Percentiles rank a stretch among this genome's conserved stretches.
phyloP scores from a whole-genome alignment of 1,284 basidiomycete species.

The Ustilago esculenta region DNA sequence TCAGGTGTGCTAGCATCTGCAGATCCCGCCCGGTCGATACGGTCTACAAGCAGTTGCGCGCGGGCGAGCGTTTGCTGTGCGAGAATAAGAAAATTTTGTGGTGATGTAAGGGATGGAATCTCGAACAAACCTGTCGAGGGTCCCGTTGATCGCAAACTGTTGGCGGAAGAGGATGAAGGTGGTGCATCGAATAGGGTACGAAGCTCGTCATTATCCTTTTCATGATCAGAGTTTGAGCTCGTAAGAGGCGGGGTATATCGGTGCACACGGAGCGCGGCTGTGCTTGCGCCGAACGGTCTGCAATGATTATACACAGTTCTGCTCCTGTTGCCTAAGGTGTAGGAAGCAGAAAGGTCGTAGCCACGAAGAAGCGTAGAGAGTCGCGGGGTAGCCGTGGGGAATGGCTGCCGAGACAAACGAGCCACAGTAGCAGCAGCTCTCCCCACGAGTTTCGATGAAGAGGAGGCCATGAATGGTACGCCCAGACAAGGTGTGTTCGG shows the following conservation, averaged over 20 bases:
- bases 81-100: constrained; percentile 50
- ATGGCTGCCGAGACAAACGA: constrained; percentile 11
- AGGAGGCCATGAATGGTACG: constrained; percentile 10
- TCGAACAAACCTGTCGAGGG: constrained; percentile 57
- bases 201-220: constrained; percentile 46
- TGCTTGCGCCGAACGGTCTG: constrained; percentile 8
- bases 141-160: constrained; percentile 13
- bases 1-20: constrained; percentile 11
- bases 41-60: constrained; percentile 62
- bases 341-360: background rate
- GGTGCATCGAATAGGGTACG: constrained; percentile 51
- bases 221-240: constrained; percentile 16
- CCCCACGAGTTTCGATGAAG: constrained; percentile 14
- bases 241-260: constrained; percentile 5
- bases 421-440: constrained; percentile 21
- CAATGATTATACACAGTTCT: background rate
- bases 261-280: constrained; percentile 10
- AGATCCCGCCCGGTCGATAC: constrained; percentile 54
- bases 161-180: constrained; percentile 37
- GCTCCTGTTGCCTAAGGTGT: background rate
- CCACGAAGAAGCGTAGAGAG: background rate
- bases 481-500: too few relatives aligned
- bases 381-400: constrained; percentile 1
- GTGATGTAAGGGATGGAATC: constrained; percentile 53
- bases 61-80: constrained; percentile 59